These are phyloP conservation scores for Cutaneotrichosporon spelunceum DNA, from an alignment of 1,284 basidiomycete species.

Conservation along the genomic window DNA sequence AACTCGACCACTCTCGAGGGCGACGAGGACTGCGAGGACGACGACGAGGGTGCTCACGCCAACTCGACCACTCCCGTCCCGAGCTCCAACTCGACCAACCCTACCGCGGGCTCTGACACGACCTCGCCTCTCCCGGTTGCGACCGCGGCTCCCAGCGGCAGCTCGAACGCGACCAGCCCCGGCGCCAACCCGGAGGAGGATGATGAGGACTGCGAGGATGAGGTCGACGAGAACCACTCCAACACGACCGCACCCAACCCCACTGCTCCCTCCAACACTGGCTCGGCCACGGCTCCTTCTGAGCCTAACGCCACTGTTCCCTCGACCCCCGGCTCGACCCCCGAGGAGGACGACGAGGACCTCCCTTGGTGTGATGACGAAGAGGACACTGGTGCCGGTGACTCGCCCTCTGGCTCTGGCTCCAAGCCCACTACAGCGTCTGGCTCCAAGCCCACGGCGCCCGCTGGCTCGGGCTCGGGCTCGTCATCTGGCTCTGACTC, in stretches of 20 bases:
- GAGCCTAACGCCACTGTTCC: no score
- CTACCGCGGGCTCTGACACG: neutral
- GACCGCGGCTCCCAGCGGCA: conserved; percentile 47
- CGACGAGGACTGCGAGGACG: conserved; percentile 13
- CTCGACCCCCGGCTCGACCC: neutral
- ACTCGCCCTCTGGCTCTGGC: conserved; percentile 23
- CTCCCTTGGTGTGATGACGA: conserved; percentile 23
- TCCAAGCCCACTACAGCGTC: no score
- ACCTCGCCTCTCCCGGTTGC: neutral
- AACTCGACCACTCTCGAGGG: neutral
- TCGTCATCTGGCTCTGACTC: neutral
- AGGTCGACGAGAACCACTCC: neutral
- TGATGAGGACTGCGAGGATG: neutral
- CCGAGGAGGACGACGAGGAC: conserved; percentile 14
- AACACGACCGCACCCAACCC: no score
- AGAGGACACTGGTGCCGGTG: neutral
- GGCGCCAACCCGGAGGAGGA: neutral
- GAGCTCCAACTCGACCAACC: conserved; percentile 55
- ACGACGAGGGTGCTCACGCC: conserved; percentile 58
- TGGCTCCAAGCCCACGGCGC: no score
- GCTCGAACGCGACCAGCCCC: conserved; percentile 39
- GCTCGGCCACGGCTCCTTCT: no score
- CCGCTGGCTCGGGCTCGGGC: conserved; percentile 6
- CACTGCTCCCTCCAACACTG: neutral
- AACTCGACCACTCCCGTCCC: conserved; percentile 26